Base-by-base conservation (phyloP, 1,139 yeast species). In the Pichia cactophila region DNA sequence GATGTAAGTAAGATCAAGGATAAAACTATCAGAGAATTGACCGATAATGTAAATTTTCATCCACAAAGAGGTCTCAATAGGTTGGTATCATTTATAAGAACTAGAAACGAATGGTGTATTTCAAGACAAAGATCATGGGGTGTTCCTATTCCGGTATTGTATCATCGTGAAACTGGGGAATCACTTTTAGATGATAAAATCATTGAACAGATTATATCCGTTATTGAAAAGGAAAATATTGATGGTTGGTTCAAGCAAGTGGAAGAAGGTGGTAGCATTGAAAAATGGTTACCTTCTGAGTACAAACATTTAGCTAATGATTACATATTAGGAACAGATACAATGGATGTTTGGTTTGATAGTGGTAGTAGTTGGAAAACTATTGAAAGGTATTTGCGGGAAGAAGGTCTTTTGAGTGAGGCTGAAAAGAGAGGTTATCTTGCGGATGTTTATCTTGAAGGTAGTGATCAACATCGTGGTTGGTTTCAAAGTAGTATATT, bases 261-360 rank as follows among this genome's bases (percentile, higher is more conserved):
- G 26, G 76, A 75, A 43, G 71, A 68, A 1, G 74, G 78, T 7
- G 43, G 38, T 5, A 50, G 47, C 29, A 72, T 83, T 51, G 61
- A 71, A 16, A 74, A 81, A 51, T 92, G 97, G 97, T 66, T 92
- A 20, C 96, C 97, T 1, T 61, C 60, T 8, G 46, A 58, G 2
- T 54, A 66, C 38, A 60, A 61, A 4, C 47, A 53, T 14, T 62
- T 71, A 14, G 81, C 82, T 0, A 52, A 63, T 3, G 57, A 68
- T 1, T 83, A 73, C 55, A 57, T 62, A 31, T 84, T 87, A 58
- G 92, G 96, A 0, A 77, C 72, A 46, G 98, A 94, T 59, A 92
- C 98, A 0, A 86, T 92, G 90, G 99, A 92, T 67, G 98, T 92
- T 10, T 92, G 99, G 99, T 90, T 92, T 69, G 99, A 92, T 64